These are phyloP conservation scores for Daldinia sp. DNA, from an alignment of 2,329 filamentous ascomycete genomes.

Conservation along the genomic window DNA sequence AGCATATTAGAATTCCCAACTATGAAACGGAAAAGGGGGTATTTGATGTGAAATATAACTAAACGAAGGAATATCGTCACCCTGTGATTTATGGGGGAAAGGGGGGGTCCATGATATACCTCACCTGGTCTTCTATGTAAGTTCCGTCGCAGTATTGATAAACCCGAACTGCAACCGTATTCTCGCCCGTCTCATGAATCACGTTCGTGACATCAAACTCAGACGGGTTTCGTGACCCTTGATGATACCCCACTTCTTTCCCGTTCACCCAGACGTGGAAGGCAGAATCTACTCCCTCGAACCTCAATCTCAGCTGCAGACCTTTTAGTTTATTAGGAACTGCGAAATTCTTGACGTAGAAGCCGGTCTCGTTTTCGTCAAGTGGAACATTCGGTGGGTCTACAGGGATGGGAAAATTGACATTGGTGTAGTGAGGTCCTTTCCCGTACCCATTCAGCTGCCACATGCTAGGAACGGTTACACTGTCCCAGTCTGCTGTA, in stretches of 20 bases:
- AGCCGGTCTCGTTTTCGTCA: slow-evolving; percentile 62
- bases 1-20: not conserved
- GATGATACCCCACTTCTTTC: slow-evolving; percentile 65
- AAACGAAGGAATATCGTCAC: not conserved
- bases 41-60: not conserved
- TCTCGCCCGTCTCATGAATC: slow-evolving; percentile 52
- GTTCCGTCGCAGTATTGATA: slow-evolving; percentile 69
- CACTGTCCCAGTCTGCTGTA: slow-evolving; percentile 56
- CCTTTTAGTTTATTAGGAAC: slow-evolving; percentile 51
- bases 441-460: slow-evolving; percentile 72
- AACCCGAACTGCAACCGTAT: slow-evolving; percentile 63
- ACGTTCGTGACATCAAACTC: slow-evolving; percentile 67
- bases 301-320: slow-evolving; percentile 63
- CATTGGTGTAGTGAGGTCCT: slow-evolving; percentile 74
- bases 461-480: slow-evolving; percentile 74
- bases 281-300: slow-evolving; percentile 70
- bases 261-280: slow-evolving; percentile 71
- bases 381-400: slow-evolving; percentile 65
- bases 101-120: no score
- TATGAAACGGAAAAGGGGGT: not conserved
- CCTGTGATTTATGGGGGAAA: no score
- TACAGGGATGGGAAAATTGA: slow-evolving; percentile 71
- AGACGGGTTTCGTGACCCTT: slow-evolving; percentile 67
- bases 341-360: slow-evolving; percentile 60
- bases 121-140: slow-evolving; percentile 65